Conservation (phyloP, 2,329 filamentous ascomycete genomes). For the Cercospora zeae-maydis region DNA sequence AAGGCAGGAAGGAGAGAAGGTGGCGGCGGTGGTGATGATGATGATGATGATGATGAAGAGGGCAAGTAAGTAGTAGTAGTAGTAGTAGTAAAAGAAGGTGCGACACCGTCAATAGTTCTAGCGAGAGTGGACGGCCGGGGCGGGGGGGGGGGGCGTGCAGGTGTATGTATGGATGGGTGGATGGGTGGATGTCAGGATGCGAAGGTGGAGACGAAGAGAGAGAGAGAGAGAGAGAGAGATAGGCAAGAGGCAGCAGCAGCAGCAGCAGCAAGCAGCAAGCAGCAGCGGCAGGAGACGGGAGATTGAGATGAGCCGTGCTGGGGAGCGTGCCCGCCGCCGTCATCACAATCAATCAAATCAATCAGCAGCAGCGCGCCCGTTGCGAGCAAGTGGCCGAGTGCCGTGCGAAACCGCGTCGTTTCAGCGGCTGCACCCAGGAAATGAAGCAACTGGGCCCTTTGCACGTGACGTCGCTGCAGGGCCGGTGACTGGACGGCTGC, state of each 20-base stretch:
- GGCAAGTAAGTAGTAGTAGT: too few species aligned
- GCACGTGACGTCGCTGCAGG: neutral
- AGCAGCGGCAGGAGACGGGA: neutral
- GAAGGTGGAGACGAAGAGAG: too few species aligned
- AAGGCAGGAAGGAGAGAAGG: neutral
- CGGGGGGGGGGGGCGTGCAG: neutral
- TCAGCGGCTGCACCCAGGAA: neutral
- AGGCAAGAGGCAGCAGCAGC: too few species aligned
- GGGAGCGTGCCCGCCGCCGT: neutral
- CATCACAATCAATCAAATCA: neutral
- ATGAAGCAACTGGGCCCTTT: too few species aligned
- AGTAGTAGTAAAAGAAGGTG: too few species aligned
- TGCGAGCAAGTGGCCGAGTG: neutral
- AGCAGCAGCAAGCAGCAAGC: too few species aligned
- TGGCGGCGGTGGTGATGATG: too few species aligned
- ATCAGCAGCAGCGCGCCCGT: neutral
- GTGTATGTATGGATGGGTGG: neutral
- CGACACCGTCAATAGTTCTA: too few species aligned
- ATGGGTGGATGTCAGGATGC: too few species aligned
- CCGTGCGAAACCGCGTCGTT: conserved; percentile 2
- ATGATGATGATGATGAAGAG: too few species aligned
- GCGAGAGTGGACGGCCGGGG: conserved; percentile 1
- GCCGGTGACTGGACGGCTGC: neutral
- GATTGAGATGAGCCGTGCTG: neutral
- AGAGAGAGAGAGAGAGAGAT: too few species aligned